Conservation (phyloP, 2,329 filamentous ascomycete species). For the Aureobasidium leucospermi region DNA sequence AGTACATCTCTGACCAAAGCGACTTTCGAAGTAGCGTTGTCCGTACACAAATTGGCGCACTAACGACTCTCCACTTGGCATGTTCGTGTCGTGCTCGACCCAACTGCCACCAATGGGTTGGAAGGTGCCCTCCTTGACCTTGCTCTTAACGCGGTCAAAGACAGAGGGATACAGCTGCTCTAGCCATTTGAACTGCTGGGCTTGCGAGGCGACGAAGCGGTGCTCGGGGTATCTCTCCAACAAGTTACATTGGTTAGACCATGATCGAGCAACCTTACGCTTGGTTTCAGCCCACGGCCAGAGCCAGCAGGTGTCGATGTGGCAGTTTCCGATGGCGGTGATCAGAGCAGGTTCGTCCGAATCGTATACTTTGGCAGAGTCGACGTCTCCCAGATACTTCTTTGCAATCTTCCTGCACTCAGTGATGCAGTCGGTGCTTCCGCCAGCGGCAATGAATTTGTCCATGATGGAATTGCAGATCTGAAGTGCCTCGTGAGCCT, state of each 20-base stretch:
- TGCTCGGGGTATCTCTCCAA: constrained; percentile 94
- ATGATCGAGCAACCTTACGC: constrained; percentile 89
- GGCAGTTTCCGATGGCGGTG: constrained; percentile 87
- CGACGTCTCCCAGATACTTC: constrained; percentile 73
- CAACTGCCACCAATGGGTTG: constrained; percentile 95
- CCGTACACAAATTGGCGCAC: constrained; percentile 93
- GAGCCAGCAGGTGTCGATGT: constrained; percentile 97
- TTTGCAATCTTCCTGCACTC: constrained; percentile 76
- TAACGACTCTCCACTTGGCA: constrained; percentile 91
- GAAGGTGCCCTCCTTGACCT: constrained; percentile 85
- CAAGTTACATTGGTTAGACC: constrained; percentile 92
- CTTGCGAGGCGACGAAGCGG: constrained; percentile 85
- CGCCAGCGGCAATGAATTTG: constrained; percentile 71
- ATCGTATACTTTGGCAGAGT: constrained; percentile 78
- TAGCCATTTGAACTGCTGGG: constrained; percentile 97
- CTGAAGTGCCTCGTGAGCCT: constrained; percentile 78
- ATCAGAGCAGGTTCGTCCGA: constrained; percentile 68
- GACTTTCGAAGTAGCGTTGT: constrained; percentile 87
- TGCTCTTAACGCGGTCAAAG: constrained; percentile 82
- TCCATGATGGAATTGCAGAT: constrained; percentile 86
- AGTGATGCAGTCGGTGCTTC: constrained; percentile 64
- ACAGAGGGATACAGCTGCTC: constrained; percentile 81
- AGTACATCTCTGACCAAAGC: constrained; percentile 78
- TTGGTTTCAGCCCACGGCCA: constrained; percentile 99
- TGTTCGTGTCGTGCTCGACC: constrained; percentile 98